A percentile compares a stretch with the other conserved stretches of the same genome.
These are phyloP conservation scores for Candida yuanshanica DNA, from an alignment of 805 yeast genomes.

Conservation along the genomic window DNA sequence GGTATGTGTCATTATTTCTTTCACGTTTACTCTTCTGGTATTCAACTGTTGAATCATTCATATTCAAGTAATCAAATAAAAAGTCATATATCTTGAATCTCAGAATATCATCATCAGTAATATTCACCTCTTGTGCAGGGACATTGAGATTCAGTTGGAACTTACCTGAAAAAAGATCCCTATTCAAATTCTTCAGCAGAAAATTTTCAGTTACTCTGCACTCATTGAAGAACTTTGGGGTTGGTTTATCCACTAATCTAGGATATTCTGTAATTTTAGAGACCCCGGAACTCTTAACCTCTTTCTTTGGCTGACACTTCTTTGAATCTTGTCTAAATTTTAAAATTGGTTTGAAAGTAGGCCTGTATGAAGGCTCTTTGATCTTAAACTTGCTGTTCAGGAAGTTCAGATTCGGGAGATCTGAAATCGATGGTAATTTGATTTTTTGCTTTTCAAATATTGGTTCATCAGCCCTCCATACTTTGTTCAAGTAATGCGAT, in stretches of 20 bases:
- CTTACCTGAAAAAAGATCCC: background rate
- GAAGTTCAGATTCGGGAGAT: constrained; percentile 4
- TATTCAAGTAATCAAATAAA: constrained; percentile 9
- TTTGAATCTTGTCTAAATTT: background rate
- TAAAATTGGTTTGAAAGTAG: background rate
- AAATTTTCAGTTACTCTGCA: background rate
- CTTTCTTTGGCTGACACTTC: background rate
- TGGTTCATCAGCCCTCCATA: background rate
- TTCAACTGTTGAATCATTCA: constrained; percentile 7
- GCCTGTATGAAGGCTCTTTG: background rate
- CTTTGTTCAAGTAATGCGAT: background rate
- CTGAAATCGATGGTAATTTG: constrained; percentile 9
- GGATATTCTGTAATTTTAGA: background rate
- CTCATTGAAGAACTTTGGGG: background rate
- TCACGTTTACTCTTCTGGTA: background rate
- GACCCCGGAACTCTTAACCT: background rate
- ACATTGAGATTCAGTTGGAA: constrained; percentile 1
- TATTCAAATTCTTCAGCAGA: background rate
- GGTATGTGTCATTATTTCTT: background rate
- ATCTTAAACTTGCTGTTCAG: background rate
- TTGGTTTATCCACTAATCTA: background rate
- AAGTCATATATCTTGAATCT: constrained; percentile 16
- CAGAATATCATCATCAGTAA: constrained; percentile 9
- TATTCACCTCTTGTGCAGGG: constrained; percentile 1
- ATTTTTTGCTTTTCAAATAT: background rate